These are phyloP conservation scores for Colletotrichum brevisporum DNA, from an alignment of 2,329 filamentous ascomycete genomes.

Conservation along the genomic window DNA sequence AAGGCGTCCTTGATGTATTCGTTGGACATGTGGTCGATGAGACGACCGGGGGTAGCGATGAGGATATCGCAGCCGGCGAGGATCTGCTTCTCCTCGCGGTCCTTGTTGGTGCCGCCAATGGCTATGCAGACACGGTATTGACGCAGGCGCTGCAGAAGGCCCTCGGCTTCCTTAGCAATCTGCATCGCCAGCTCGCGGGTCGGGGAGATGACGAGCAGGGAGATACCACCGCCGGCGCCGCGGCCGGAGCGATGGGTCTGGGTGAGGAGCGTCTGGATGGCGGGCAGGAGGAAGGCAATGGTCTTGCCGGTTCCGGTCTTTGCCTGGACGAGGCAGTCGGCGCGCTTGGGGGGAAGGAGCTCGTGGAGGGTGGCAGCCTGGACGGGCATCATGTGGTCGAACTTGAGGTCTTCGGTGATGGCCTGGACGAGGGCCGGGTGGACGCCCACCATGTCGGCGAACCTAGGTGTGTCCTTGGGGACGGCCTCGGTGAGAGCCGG, in stretches of 20 bases:
- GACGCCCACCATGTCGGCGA: slow-evolving; percentile 60
- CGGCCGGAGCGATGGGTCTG: slow-evolving; percentile 48
- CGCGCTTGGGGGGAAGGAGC: slow-evolving; percentile 60
- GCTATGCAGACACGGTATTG: slow-evolving; percentile 82
- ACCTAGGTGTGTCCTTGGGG: slow-evolving; percentile 61
- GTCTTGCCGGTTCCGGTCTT: slow-evolving; percentile 93
- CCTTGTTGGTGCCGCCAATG: slow-evolving; percentile 84
- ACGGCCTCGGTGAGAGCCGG: slow-evolving; percentile 54
- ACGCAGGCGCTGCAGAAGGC: slow-evolving; percentile 79
- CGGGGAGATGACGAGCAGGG: slow-evolving; percentile 77
- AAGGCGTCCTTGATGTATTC: slow-evolving; percentile 78
- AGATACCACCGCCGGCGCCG: slow-evolving; percentile 58
- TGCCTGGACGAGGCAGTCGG: slow-evolving; percentile 80
- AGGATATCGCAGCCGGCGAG: slow-evolving; percentile 82
- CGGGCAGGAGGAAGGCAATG: slow-evolving; percentile 85
- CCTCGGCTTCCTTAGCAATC: slow-evolving; percentile 79
- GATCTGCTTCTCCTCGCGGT: slow-evolving; percentile 79
- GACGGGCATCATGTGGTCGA: slow-evolving; percentile 68
- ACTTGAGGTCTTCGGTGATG: slow-evolving; percentile 63
- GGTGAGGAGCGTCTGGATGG: slow-evolving; percentile 81
- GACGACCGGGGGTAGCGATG: slow-evolving; percentile 84
- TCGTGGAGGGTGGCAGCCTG: slow-evolving; percentile 66
- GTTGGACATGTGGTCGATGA: slow-evolving; percentile 84
- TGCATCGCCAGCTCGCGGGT: slow-evolving; percentile 80
- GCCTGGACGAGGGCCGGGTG: slow-evolving; percentile 63